phyloP scores from a whole-genome alignment of 169 alveolate genomes.

The Plasmodium fragile region DNA sequence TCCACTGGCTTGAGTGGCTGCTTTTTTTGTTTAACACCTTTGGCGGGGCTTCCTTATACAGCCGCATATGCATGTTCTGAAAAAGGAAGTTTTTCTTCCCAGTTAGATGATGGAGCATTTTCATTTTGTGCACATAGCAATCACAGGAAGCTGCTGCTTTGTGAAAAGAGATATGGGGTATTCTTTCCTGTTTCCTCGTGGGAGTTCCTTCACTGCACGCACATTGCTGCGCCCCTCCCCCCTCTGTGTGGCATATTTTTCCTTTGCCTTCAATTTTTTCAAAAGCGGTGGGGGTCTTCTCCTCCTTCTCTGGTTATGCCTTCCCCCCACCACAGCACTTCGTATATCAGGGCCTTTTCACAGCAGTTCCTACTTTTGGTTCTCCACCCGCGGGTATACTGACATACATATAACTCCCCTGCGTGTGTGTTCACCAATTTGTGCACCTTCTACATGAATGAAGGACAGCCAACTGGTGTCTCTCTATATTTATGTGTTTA shows the following conservation, averaged over 20 bases:
- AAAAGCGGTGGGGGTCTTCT: not conserved
- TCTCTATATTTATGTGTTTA: not conserved
- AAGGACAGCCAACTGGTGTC: not conserved
- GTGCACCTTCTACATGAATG: not conserved
- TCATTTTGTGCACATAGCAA: not conserved
- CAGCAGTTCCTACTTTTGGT: not conserved
- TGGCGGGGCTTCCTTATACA: constrained; percentile 73
- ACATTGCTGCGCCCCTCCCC: not conserved
- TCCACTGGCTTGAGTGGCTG: constrained; percentile 84
- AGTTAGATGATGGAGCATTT: not conserved
- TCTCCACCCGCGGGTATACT: not conserved
- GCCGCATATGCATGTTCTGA: constrained; percentile 13
- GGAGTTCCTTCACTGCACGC: not conserved
- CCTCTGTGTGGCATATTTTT: not conserved
- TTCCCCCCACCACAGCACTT: not conserved
- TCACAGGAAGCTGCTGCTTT: not conserved
- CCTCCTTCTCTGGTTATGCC: not conserved
- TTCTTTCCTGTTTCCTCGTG: not conserved
- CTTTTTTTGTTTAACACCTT: constrained; percentile 76
- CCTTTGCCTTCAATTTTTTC: not conserved
- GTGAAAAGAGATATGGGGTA: too few relatives aligned
- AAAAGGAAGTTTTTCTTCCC: constrained; percentile 24
- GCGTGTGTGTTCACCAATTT: not conserved
- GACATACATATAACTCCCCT: not conserved
- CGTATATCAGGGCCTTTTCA: not conserved